These are phyloP conservation scores for Podospora pseudoanserina DNA, from an alignment of 495 filamentous ascomycete genomes.

Conservation along the genomic window DNA sequence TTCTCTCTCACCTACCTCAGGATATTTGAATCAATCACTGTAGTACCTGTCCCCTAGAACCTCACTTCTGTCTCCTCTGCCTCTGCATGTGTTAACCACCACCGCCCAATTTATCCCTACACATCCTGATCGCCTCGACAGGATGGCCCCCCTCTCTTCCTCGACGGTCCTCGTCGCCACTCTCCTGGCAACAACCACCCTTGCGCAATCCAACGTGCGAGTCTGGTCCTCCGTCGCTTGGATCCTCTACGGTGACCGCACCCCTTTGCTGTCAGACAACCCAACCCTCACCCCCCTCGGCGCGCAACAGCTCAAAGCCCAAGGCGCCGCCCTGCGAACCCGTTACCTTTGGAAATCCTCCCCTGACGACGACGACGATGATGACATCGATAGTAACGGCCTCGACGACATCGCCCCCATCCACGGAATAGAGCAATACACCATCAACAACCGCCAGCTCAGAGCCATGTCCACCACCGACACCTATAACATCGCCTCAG, in stretches of 20 bases:
- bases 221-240: constrained; percentile 45
- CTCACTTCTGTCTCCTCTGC: not conserved
- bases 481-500: constrained; percentile 31
- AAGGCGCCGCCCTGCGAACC: constrained; percentile 34
- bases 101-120: not conserved
- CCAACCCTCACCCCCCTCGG: constrained; percentile 40
- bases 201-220: constrained; percentile 33
- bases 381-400: constrained; percentile 10
- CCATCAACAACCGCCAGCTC: constrained; percentile 41
- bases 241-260: constrained; percentile 42
- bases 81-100: constrained; percentile 1
- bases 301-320: constrained; percentile 38
- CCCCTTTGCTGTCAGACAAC: constrained; percentile 21
- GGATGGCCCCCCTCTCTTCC: not conserved
- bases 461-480: constrained; percentile 34
- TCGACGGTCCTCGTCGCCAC: constrained; percentile 3
- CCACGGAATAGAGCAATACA: constrained; percentile 31
- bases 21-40: not conserved
- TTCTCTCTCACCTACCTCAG: not conserved
- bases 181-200: constrained; percentile 16
- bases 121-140: constrained; percentile 1
- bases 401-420: constrained; percentile 32
- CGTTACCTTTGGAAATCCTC: constrained; percentile 34
- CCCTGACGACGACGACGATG: not conserved
- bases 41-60: not conserved